Evolutionary conservation across 2,329 filamentous ascomycete species (phyloP).

Genomic region (Nakataea oryzae): DNA sequence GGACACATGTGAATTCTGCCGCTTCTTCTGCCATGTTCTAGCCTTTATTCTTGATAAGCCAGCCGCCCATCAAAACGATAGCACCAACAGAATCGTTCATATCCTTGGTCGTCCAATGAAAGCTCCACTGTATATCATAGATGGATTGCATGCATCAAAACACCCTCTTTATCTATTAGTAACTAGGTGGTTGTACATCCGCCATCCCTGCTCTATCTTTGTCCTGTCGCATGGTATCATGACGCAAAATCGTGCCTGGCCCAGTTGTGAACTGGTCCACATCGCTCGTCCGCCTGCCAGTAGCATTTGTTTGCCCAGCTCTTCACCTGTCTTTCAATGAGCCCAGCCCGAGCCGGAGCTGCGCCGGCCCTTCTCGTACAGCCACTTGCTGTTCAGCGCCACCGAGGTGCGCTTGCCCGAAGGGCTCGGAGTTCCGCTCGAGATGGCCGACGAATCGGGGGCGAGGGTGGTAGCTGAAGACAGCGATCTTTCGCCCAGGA

Average conservation of each 20-base stretch:
- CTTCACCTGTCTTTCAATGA: neutral
- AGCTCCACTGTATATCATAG: neutral
- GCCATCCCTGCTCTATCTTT: neutral
- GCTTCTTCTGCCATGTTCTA: too few relatives aligned
- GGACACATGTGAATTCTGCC: too few relatives aligned
- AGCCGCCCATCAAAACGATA: too few relatives aligned
- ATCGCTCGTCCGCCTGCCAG: neutral
- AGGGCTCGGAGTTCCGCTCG: conserved; percentile 58
- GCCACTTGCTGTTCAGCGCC: conserved; percentile 83
- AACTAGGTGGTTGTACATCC: neutral
- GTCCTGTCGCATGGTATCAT: neutral
- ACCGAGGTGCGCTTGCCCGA: conserved; percentile 61
- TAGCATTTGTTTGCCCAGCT: neutral
- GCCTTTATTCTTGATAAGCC: too few relatives aligned
- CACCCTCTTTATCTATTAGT: neutral
- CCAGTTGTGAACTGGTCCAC: neutral
- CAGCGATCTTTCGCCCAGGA: conserved; percentile 13
- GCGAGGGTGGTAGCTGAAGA: neutral
- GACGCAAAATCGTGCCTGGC: neutral
- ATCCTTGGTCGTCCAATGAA: too few relatives aligned
- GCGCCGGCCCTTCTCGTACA: conserved; percentile 73
- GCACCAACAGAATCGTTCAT: too few relatives aligned
- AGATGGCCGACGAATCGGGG: conserved; percentile 31
- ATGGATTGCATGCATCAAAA: neutral
- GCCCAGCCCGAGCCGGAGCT: conserved; percentile 27